Evolutionary conservation across 306 rosid genomes (phyloP).

Genomic region (Malus domestica): DNA sequence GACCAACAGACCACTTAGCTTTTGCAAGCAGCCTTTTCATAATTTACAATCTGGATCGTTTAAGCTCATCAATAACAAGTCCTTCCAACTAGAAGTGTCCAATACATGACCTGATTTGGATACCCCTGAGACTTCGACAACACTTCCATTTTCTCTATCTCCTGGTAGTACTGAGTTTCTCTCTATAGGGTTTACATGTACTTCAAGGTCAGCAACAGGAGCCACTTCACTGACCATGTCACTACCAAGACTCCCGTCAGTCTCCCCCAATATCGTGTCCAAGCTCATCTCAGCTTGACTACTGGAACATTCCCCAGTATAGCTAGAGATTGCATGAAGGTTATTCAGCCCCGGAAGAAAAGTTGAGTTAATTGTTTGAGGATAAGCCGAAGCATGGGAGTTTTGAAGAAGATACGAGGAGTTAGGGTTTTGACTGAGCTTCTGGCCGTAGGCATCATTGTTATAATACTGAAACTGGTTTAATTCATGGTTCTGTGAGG

Average conservation of each 20-base stretch:
- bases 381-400: not conserved
- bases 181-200: not conserved
- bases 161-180: not conserved
- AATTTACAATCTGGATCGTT: too few species aligned
- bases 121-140: not conserved
- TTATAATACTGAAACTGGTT: not conserved
- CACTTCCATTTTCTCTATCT: not conserved
- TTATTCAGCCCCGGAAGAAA: not conserved
- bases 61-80: not conserved
- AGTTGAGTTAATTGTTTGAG: not conserved
- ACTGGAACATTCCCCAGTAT: not conserved
- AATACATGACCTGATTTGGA: not conserved
- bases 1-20: too few species aligned
- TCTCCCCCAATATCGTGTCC: not conserved
- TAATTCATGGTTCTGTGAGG: not conserved
- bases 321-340: not conserved
- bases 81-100: not conserved
- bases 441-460: not conserved
- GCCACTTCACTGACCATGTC: not conserved
- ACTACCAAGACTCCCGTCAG: not conserved
- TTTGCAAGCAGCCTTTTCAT: too few species aligned
- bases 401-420: not conserved
- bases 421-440: not conserved
- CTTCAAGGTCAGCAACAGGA: not conserved
- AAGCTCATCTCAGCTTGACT: not conserved